Conservation (phyloP, 441 rosid species). For the Adansonia madagascariensis region DNA sequence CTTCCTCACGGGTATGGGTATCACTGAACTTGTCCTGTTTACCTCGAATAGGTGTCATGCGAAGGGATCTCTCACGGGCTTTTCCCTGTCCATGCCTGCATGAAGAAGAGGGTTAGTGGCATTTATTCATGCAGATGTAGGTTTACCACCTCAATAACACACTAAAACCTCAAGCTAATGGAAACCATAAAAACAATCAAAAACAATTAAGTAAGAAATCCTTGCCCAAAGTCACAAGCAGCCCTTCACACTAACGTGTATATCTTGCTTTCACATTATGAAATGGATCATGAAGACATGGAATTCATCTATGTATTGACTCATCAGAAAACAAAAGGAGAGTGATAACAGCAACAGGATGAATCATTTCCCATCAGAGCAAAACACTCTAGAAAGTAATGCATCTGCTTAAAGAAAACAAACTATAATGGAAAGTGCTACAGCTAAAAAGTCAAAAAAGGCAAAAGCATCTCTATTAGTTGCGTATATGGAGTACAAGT, state of each 20-base stretch:
- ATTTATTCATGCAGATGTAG: background rate
- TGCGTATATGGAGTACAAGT: background rate
- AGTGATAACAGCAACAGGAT: background rate
- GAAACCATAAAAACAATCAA: slow-evolving; percentile 4
- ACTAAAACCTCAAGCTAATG: slow-evolving; percentile 13
- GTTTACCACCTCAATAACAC: slow-evolving; percentile 16
- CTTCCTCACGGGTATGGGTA: slow-evolving; percentile 53
- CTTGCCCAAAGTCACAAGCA: background rate
- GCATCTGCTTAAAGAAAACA: background rate
- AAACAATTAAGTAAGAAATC: slow-evolving; percentile 7
- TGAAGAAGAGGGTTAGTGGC: slow-evolving; percentile 1
- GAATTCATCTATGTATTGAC: background rate
- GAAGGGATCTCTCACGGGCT: slow-evolving; percentile 52
- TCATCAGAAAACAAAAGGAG: background rate
- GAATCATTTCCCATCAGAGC: slow-evolving; percentile 16
- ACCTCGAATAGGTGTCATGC: slow-evolving; percentile 49
- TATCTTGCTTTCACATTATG: background rate
- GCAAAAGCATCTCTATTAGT: slow-evolving; percentile 1
- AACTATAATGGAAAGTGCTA: background rate
- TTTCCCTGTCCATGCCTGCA: slow-evolving; percentile 45
- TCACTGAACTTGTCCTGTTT: slow-evolving; percentile 44
- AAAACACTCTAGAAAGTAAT: slow-evolving; percentile 8
- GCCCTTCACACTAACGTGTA: slow-evolving; percentile 1
- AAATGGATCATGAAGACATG: slow-evolving; percentile 15
- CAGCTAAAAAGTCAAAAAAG: background rate